These are phyloP conservation scores for Persicaria tinctoria DNA, from an alignment of 148 eudicot genomes.

Conservation along the genomic window DNA sequence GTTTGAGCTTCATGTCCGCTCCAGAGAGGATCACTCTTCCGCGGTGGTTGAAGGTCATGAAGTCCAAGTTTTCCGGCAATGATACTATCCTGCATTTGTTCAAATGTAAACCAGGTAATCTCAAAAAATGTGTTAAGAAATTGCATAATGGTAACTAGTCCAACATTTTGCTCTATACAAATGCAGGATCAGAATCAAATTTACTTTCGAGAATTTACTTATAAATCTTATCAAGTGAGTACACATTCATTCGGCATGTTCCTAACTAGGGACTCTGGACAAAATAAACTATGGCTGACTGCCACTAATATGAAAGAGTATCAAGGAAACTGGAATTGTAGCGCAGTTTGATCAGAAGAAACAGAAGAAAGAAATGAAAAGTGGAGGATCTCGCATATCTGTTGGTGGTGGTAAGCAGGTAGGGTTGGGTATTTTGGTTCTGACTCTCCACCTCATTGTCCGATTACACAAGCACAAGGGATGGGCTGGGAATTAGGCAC, in stretches of 20 bases:
- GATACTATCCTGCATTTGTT: constrained; percentile 63
- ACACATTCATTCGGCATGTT: neutral
- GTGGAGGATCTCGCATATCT: no score
- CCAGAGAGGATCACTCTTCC: constrained; percentile 55
- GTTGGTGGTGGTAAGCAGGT: no score
- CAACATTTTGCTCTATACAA: neutral
- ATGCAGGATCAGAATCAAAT: neutral
- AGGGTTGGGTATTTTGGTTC: no score
- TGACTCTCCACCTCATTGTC: no score
- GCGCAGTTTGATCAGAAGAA: neutral
- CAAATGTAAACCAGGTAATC: neutral
- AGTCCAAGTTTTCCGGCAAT: constrained; percentile 69
- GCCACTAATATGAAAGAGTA: neutral
- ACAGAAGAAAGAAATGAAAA: no score
- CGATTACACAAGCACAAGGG: no score
- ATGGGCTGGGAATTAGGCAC: no score
- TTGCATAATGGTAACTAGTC: neutral
- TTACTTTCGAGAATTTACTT: neutral
- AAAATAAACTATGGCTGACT: neutral
- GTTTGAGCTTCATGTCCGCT: constrained; percentile 45
- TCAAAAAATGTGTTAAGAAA: neutral
- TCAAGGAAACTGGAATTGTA: neutral
- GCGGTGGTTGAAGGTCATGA: constrained; percentile 90
- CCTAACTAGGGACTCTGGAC: neutral
- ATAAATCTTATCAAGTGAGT: neutral